Percentiles rank a stretch among this genome's conserved stretches.
Evolutionary conservation across 768 basidiomycete species (phyloP).

Genomic region (Boletus rubropictus): DNA sequence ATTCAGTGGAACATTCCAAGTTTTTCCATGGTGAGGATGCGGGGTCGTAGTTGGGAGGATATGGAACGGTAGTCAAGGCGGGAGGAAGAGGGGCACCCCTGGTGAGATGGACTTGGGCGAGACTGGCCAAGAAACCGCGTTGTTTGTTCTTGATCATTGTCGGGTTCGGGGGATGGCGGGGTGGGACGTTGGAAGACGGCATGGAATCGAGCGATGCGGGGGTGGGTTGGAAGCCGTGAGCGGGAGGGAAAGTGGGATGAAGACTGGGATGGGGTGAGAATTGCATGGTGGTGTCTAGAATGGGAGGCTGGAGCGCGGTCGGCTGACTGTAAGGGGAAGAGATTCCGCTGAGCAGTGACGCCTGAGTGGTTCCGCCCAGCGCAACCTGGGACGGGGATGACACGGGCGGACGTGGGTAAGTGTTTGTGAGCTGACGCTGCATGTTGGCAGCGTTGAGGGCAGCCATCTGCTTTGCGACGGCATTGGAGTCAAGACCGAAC

Average conservation of each 20-base stretch:
- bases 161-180: constrained; percentile 33
- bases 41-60: constrained; percentile 57
- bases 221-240: constrained; percentile 28
- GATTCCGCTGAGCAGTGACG: constrained; percentile 61
- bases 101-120: constrained; percentile 54
- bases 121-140: constrained; percentile 52
- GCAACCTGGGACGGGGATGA: constrained; percentile 31
- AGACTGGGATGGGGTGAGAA: constrained; percentile 39
- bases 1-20: constrained; percentile 55
- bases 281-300: constrained; percentile 40
- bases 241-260: constrained; percentile 41
- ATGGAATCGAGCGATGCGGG: constrained; percentile 44
- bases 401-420: constrained; percentile 43
- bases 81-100: constrained; percentile 68
- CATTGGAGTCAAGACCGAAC: constrained; percentile 57
- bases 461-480: constrained; percentile 77
- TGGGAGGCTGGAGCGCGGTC: constrained; percentile 34
- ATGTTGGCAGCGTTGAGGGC: constrained; percentile 58
- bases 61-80: constrained; percentile 57
- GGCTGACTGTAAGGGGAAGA: constrained; percentile 28
- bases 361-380: constrained; percentile 59
- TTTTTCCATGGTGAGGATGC: constrained; percentile 56
- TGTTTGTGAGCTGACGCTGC: constrained; percentile 47
- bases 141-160: constrained; percentile 48
- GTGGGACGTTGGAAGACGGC: constrained; percentile 33